These are phyloP conservation scores for Sphenostylis stenocarpa DNA, from an alignment of 306 rosid species.

Conservation along the genomic window DNA sequence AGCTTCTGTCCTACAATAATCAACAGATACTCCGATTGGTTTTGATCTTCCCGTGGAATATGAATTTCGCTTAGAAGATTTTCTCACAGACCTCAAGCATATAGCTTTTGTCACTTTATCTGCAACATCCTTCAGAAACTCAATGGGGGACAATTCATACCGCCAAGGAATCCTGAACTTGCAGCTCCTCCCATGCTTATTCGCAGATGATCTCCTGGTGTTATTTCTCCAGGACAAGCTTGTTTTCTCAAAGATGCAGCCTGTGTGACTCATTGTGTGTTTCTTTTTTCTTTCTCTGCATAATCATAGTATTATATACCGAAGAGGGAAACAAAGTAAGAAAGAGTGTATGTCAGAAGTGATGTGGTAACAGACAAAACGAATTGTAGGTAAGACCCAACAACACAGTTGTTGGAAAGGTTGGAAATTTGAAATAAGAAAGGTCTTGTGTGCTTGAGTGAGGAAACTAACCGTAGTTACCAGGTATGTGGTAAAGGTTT, in stretches of 20 bases:
- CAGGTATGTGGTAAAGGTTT: neutral
- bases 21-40: slow-evolving; percentile 42
- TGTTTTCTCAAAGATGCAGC: slow-evolving; percentile 33
- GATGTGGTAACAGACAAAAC: slow-evolving; percentile 21
- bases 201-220: slow-evolving; percentile 29
- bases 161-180: slow-evolving; percentile 41
- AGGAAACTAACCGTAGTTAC: neutral
- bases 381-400: slow-evolving; percentile 40
- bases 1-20: slow-evolving; percentile 69
- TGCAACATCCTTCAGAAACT: slow-evolving; percentile 61
- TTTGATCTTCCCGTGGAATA: slow-evolving; percentile 46
- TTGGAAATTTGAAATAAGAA: slow-evolving; percentile 21
- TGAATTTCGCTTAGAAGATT: slow-evolving; percentile 35
- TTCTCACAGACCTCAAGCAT: slow-evolving; percentile 40
- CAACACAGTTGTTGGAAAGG: slow-evolving; percentile 33
- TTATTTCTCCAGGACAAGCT: slow-evolving; percentile 35
- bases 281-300: neutral
- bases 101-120: slow-evolving; percentile 52
- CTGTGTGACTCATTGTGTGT: slow-evolving; percentile 21
- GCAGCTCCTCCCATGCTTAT: slow-evolving; percentile 11
- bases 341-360: neutral
- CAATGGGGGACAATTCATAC: slow-evolving; percentile 30
- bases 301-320: slow-evolving; percentile 22
- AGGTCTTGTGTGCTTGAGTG: slow-evolving; percentile 10
- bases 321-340: neutral